Evolutionary conservation across 352 stramenopile species (phyloP).

Genomic region (Pythium utonaiense): DNA sequence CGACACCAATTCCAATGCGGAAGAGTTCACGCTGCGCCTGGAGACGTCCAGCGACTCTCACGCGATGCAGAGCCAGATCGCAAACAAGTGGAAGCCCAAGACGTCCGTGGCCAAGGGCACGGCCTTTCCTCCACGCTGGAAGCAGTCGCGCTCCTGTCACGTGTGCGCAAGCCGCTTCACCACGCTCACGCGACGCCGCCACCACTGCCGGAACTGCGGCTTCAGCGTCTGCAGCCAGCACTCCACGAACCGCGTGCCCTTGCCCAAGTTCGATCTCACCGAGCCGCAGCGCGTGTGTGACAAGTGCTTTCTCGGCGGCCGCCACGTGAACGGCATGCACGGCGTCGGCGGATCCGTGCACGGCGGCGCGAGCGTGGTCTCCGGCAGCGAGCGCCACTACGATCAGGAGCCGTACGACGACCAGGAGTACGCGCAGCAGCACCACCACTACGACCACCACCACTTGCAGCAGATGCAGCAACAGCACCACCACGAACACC

Average conservation of each 20-base stretch:
- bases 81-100: conserved; percentile 20
- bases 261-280: conserved; percentile 67
- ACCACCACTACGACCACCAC: background rate
- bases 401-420: conserved; percentile 9
- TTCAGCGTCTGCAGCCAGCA: conserved; percentile 71
- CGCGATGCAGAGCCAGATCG: conserved; percentile 27
- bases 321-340: conserved; percentile 39
- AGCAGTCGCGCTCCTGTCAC: conserved; percentile 67
- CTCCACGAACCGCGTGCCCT: conserved; percentile 72
- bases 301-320: conserved; percentile 71
- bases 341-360: background rate
- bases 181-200: conserved; percentile 66
- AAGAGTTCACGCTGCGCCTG: conserved; percentile 29
- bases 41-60: conserved; percentile 34
- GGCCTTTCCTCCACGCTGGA: conserved; percentile 68
- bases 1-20: conserved; percentile 52
- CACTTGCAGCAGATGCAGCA: conserved; percentile 1
- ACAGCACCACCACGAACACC: conserved; percentile 3
- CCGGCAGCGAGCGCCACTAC: conserved; percentile 21
- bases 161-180: conserved; percentile 54
- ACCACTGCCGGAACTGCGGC: conserved; percentile 81
- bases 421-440: background rate
- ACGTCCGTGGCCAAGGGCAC: conserved; percentile 15
- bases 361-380: conserved; percentile 9
- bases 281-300: conserved; percentile 78